Percentiles rank a stretch among this genome's conserved stretches.
These are phyloP conservation scores for Keqinozyma sinolaborantium DNA, from an alignment of 1,139 yeast genomes.

Conservation along the genomic window DNA sequence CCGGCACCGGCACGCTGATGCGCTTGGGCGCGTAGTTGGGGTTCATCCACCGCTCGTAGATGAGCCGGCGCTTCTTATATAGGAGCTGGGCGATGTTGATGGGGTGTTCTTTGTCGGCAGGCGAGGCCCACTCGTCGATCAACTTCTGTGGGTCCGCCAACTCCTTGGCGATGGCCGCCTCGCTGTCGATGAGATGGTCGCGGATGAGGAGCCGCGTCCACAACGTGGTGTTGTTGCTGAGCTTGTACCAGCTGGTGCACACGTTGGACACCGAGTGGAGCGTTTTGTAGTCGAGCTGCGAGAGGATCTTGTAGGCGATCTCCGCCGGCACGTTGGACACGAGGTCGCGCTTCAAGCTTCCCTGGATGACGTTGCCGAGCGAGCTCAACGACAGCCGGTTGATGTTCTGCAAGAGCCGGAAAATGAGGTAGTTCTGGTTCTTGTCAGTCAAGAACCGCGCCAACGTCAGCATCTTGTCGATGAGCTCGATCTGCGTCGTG, in stretches of 20 bases:
- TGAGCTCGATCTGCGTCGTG: constrained; percentile 36
- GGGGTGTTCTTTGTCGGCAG: constrained; percentile 9
- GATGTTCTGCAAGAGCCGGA: constrained; percentile 60
- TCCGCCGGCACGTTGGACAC: constrained; percentile 72
- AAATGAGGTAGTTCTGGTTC: constrained; percentile 48
- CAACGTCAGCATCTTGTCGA: constrained; percentile 32
- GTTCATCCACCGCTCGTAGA: constrained; percentile 79
- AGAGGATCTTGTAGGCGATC: constrained; percentile 65
- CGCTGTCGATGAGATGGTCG: constrained; percentile 46
- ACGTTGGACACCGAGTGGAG: constrained; percentile 64
- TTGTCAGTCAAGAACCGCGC: constrained; percentile 33
- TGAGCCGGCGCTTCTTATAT: constrained; percentile 63
- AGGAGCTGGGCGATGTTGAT: constrained; percentile 48
- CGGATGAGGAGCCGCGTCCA: constrained; percentile 56
- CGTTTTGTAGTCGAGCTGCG: constrained; percentile 61
- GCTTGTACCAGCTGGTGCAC: constrained; percentile 63
- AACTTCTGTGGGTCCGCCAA: constrained; percentile 23
- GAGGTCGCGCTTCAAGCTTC: constrained; percentile 70
- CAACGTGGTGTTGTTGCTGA: constrained; percentile 56
- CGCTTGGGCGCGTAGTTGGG: constrained; percentile 68
- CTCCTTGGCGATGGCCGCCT: constrained; percentile 33
- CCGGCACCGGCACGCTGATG: constrained; percentile 54
- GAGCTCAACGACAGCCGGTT: constrained; percentile 70
- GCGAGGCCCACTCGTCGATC: constrained; percentile 30
- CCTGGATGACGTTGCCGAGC: constrained; percentile 54